A percentile compares a stretch with the other conserved stretches of the same genome.
These are phyloP conservation scores for Cetradonia linearis DNA, from an alignment of 495 filamentous ascomycete species.

Conservation along the genomic window DNA sequence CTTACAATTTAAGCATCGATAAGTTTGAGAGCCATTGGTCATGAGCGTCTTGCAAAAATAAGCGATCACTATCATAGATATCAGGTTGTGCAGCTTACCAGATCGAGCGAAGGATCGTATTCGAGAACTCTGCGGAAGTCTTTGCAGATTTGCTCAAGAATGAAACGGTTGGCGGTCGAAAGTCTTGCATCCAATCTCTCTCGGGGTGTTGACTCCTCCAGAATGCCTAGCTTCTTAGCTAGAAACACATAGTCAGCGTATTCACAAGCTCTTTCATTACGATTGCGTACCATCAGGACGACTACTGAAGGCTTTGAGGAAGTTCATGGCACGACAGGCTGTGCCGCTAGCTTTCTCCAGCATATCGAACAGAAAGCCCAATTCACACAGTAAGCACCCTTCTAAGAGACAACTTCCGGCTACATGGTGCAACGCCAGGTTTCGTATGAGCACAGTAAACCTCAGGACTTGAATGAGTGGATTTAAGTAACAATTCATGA, in stretches of 20 bases:
- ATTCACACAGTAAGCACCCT: slow-evolving; percentile 79
- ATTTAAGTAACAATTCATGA: slow-evolving; percentile 92
- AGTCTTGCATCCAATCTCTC: slow-evolving; percentile 62
- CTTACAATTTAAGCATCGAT: slow-evolving; percentile 72
- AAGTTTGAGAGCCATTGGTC: slow-evolving; percentile 47
- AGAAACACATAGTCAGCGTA: slow-evolving; percentile 9
- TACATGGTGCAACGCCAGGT: slow-evolving; percentile 81
- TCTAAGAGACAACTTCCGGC: slow-evolving; percentile 73
- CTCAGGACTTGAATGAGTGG: slow-evolving; percentile 83
- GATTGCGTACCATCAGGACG: slow-evolving; percentile 50
- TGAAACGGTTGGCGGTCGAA: slow-evolving; percentile 65
- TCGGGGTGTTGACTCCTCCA: slow-evolving; percentile 71
- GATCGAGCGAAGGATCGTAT: slow-evolving; percentile 48
- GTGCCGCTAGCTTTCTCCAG: slow-evolving; percentile 83
- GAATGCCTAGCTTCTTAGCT: slow-evolving; percentile 59
- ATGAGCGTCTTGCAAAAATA: slow-evolving; percentile 33
- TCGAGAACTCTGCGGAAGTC: slow-evolving; percentile 56
- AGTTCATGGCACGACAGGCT: slow-evolving; percentile 95
- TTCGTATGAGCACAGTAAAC: slow-evolving; percentile 79
- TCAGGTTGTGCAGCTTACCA: slow-evolving; percentile 24
- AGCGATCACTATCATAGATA: background rate
- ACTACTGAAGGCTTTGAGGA: slow-evolving; percentile 77
- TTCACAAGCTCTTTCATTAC: background rate
- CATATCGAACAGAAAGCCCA: slow-evolving; percentile 97
- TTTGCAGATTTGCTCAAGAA: slow-evolving; percentile 59